These are phyloP conservation scores for Pestalotiopsis sp. DNA, from an alignment of 2,329 filamentous ascomycete species.

Conservation along the genomic window DNA sequence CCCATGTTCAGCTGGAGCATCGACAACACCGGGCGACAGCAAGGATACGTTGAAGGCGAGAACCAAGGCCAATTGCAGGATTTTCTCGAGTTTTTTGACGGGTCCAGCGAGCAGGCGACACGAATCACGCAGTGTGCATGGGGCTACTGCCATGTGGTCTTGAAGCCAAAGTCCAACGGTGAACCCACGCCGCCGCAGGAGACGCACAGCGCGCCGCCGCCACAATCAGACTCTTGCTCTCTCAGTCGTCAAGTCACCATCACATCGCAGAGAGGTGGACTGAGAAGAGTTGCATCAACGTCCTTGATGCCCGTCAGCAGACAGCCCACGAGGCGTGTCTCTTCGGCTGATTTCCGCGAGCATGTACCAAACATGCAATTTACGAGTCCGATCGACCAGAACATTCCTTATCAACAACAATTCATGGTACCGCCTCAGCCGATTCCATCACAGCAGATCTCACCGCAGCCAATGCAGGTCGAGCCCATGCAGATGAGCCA, in stretches of 20 bases:
- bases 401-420: constrained; percentile 15
- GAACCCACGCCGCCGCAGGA: neutral
- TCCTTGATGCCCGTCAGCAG: constrained; percentile 17
- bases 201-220: constrained; percentile 7
- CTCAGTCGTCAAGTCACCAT: constrained; percentile 15
- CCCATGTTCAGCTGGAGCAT: constrained; percentile 63
- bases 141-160: constrained; percentile 35
- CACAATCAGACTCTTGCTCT: constrained; percentile 10
- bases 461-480: constrained; percentile 17
- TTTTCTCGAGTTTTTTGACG: constrained; percentile 66
- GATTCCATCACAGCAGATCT: constrained; percentile 16
- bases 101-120: constrained; percentile 57
- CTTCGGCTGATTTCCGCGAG: constrained; percentile 16
- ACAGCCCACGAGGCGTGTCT: constrained; percentile 14
- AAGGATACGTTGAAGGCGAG: constrained; percentile 64
- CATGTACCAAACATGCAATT: constrained; percentile 10
- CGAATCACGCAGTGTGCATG: constrained; percentile 60
- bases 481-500: constrained; percentile 13
- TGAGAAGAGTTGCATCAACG: constrained; percentile 16
- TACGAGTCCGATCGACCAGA: constrained; percentile 12
- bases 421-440: constrained; percentile 16
- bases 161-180: constrained; percentile 28
- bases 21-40: constrained; percentile 57
- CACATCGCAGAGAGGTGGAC: constrained; percentile 16
- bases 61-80: constrained; percentile 66